Evolutionary conservation across 2,329 filamentous ascomycete species (phyloP), one percentile per base, ranked within the genome.

Genomic region (Pestalotiopsis sp.): DNA sequence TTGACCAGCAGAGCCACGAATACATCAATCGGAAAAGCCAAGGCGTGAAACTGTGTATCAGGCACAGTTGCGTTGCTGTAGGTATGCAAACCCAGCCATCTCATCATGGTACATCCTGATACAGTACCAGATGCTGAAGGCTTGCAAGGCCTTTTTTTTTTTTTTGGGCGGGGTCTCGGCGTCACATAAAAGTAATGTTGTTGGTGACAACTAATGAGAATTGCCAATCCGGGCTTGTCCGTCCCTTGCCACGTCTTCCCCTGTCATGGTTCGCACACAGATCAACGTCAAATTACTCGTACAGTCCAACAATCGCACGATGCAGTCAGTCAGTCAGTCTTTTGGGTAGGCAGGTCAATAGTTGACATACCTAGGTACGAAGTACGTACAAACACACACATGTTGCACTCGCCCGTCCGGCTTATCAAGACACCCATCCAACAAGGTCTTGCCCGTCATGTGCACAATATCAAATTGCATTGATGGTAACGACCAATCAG

Each of bases 391-490:
- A 52, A 20, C 9, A 24, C 26, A 20, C 20, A 52, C 44, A n/a
- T 52, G 14, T 20, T 52, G 44, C 20, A 52, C 44, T 52, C 44
- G 6, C 17, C 30, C 24, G 38, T 39, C 58, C 17, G 24, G 26
- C 26, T 35, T 38, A 39, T 52, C 58, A 35, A 61, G 20, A 26
- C 30, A 20, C 11, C 38, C 17, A 38, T 17, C 44, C 17, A 38
- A 9, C 30, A 61, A 61, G 58, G 35, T 14, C 30, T 35, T 61
- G 58, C 26, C n/a, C 26, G 20, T 61, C 58, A 61, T 35, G 58
- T 61, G 58, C 22, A 35, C 14, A 11, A 35, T 61, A 61, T 39
- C 58, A 61, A 39, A 61, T 61, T 61, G 58, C 26, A 61, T 61
- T 39, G 56, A 26, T 26, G 24, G 35, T 44, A 38, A 26, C 44